Percentiles rank a stretch among this genome's conserved stretches.
Evolutionary conservation across 768 basidiomycete genomes (phyloP).

Genomic region (Boletus tomentosulus): DNA sequence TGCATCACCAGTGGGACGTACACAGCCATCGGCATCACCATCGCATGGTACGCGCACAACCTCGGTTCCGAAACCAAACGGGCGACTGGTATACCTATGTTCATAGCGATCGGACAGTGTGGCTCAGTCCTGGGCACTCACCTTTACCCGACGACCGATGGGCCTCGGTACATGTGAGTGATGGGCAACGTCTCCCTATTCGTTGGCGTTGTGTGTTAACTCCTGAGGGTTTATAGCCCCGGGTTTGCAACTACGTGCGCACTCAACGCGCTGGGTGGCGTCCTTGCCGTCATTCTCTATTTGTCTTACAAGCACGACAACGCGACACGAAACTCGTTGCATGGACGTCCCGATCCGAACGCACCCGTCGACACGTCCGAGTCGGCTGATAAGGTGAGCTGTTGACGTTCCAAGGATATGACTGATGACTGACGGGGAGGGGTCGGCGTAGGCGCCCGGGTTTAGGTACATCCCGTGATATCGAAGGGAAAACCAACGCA

Average conservation of each 20-base stretch:
- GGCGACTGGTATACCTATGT: constrained; percentile 71
- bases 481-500: not conserved
- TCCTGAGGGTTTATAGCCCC: constrained; percentile 25
- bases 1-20: constrained; percentile 77
- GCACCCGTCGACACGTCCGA: constrained; percentile 56
- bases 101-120: constrained; percentile 78
- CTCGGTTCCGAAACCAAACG: constrained; percentile 75
- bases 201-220: not conserved
- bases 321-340: constrained; percentile 43
- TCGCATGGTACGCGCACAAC: constrained; percentile 80
- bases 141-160: constrained; percentile 60
- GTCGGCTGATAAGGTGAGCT: constrained; percentile 60
- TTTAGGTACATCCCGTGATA: constrained; percentile 22
- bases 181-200: not conserved
- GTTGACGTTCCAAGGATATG: no score
- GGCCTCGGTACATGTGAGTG: constrained; percentile 61
- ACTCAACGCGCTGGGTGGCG: constrained; percentile 11
- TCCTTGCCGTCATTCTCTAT: constrained; percentile 45
- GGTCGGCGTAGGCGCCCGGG: constrained; percentile 9
- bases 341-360: constrained; percentile 46
- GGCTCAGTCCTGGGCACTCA: constrained; percentile 76
- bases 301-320: constrained; percentile 63
- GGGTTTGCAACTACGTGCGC: constrained; percentile 54
- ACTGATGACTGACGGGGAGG: not conserved
- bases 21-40: constrained; percentile 65